These are phyloP conservation scores for Fusarium sp. DNA, from an alignment of 2,329 filamentous ascomycete species.

Conservation along the genomic window DNA sequence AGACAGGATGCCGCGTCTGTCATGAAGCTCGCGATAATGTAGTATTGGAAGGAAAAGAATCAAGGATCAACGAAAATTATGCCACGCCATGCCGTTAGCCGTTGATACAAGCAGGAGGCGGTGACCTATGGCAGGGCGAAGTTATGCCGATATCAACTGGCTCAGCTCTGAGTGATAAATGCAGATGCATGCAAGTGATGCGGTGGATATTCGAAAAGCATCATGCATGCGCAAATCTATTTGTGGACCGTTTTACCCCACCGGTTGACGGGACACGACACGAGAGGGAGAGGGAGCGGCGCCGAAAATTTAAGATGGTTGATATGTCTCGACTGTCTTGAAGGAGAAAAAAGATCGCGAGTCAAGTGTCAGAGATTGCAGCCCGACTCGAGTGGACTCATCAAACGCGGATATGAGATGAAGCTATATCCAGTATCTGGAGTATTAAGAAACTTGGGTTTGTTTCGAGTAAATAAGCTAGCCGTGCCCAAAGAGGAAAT, in stretches of 20 bases:
- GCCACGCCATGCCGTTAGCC: conserved; percentile 1
- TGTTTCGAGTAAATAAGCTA: not conserved
- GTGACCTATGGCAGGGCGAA: not conserved
- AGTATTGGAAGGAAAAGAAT: not conserved
- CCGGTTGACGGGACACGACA: conserved; percentile 20
- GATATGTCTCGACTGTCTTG: not conserved
- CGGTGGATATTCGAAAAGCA: conserved; percentile 7
- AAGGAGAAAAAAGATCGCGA: not conserved
- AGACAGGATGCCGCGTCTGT: conserved; percentile 1
- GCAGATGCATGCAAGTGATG: conserved; percentile 17
- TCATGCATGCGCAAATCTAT: conserved; percentile 16
- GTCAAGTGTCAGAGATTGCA: not conserved
- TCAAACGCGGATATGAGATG: not conserved
- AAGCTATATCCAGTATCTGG: not conserved
- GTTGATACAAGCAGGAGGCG: conserved; percentile 5
- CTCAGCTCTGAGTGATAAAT: conserved; percentile 1
- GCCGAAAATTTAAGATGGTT: conserved; percentile 2
- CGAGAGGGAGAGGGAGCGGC: conserved; percentile 5
- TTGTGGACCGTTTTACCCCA: conserved; percentile 17
- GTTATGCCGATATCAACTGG: conserved; percentile 5
- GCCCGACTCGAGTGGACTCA: not conserved
- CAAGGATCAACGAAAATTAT: not conserved
- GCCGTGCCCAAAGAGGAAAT: conserved; percentile 17
- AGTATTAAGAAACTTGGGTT: conserved; percentile 4
- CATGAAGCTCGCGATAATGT: not conserved